phyloP scores from a whole-genome alignment of 2,329 filamentous ascomycete species.

The Aspergillus oerlinghausenensis region DNA sequence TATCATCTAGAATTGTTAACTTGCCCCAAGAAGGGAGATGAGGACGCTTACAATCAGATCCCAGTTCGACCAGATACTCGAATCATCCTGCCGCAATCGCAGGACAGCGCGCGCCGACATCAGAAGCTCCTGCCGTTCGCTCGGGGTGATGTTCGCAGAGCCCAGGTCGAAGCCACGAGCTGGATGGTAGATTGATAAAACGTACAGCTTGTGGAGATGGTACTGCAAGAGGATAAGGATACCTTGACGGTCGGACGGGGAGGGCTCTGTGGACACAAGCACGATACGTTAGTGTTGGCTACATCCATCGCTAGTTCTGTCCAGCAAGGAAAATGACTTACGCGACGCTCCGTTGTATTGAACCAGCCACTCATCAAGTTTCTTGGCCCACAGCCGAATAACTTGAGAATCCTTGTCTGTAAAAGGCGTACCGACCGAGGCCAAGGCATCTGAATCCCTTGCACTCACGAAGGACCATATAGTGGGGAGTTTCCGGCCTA shows the following conservation, averaged over 20 bases:
- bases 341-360: constrained; percentile 25
- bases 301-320: neutral
- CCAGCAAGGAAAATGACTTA: constrained; percentile 5
- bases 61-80: constrained; percentile 31
- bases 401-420: constrained; percentile 24
- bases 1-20: constrained; percentile 21
- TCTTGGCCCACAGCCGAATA: constrained; percentile 24
- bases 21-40: neutral
- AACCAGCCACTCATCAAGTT: constrained; percentile 27
- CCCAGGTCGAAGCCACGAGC: constrained; percentile 26
- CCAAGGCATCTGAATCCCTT: constrained; percentile 8
- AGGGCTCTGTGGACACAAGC: constrained; percentile 15
- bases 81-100: constrained; percentile 23
- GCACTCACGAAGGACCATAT: constrained; percentile 26
- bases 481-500: constrained; percentile 24
- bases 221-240: constrained; percentile 29
- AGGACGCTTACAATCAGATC: constrained; percentile 22
- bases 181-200: constrained; percentile 28
- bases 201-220: constrained; percentile 28
- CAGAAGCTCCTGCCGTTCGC: constrained; percentile 24
- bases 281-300: neutral
- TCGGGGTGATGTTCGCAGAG: constrained; percentile 22
- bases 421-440: constrained; percentile 16
- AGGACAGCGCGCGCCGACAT: constrained; percentile 28
- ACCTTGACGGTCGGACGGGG: constrained; percentile 25